These are phyloP conservation scores for Raffaelea albimanens DNA, from an alignment of 2,329 filamentous ascomycete species.

Conservation along the genomic window DNA sequence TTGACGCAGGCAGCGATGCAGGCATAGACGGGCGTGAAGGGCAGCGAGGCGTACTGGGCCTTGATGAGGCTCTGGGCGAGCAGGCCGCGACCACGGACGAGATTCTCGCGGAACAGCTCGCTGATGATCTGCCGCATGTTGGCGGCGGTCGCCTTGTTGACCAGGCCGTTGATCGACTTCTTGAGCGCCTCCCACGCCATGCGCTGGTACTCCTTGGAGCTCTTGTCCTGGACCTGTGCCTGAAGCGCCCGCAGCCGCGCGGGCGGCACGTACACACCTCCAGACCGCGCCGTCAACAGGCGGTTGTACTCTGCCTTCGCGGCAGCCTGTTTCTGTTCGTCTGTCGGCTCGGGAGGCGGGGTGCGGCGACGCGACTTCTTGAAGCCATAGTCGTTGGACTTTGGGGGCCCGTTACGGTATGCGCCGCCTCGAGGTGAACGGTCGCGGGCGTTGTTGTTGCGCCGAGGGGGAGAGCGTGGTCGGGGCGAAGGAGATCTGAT, in stretches of 20 bases:
- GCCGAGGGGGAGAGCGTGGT: too few species aligned
- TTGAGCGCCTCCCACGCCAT: slow-evolving; percentile 99
- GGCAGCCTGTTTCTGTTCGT: slow-evolving; percentile 77
- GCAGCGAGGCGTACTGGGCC: slow-evolving; percentile 88
- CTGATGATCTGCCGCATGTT: slow-evolving; percentile 98
- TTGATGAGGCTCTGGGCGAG: slow-evolving; percentile 98
- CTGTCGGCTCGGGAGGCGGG: slow-evolving; percentile 41
- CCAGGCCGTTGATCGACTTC: slow-evolving; percentile 96
- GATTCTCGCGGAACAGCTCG: slow-evolving; percentile 89
- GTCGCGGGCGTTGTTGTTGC: not conserved
- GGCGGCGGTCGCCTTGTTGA: slow-evolving; percentile 97
- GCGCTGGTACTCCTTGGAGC: slow-evolving; percentile 92
- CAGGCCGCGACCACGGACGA: slow-evolving; percentile 80
- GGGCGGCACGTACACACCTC: slow-evolving; percentile 93
- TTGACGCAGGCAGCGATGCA: slow-evolving; percentile 96
- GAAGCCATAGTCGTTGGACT: not conserved
- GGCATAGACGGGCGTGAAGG: slow-evolving; percentile 93
- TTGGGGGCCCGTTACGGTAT: not conserved
- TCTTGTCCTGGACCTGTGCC: slow-evolving; percentile 94
- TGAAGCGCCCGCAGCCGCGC: slow-evolving; percentile 84
- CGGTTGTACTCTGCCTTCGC: slow-evolving; percentile 92
- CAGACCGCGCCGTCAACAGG: slow-evolving; percentile 83
- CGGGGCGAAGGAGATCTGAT: too few species aligned
- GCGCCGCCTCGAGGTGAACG: not conserved
- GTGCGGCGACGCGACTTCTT: slow-evolving; percentile 9